Evolutionary conservation across 176 grass and related monocot genomes (phyloP), one percentile per base, ranked within the genome.

Genomic region (Melocanna baccifera): DNA sequence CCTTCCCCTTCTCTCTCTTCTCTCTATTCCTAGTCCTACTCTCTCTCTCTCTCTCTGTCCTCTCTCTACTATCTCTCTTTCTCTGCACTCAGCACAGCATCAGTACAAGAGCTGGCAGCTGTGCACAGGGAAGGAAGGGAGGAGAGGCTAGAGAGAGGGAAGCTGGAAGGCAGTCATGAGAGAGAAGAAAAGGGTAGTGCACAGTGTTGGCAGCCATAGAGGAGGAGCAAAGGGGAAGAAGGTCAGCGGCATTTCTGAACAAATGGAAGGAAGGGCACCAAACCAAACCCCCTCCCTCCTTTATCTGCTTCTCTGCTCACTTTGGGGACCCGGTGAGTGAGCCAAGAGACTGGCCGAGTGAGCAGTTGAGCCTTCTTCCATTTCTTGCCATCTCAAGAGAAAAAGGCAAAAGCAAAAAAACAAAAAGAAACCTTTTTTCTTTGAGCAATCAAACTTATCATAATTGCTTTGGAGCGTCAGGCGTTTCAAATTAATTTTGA

Each of bases 261-360:
- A 69, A 77, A 78, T 78, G 74, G 81, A 51, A 72, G 25, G 61
- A 67, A 69, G 50, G n/a, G 32, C 87, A 50, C 65, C 79, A 83
- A 73, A 79, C 79, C 79, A 72, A 87, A 67, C 73, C 57, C 58
- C 52, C 80, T 53, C 52, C 48, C 40, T 53, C 18, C 50, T 56
- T 82, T 82, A 56, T 75, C 50, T 72, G 29, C 63, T 73, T 9
- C 72, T 40, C 6, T 32, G 14, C 79, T 86, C 65, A 10, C 79
- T 87, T 90, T 90, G 50, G 40, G 20, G 29, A 39, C 51, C 51
- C 13, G 25, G 10, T 13, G n/a, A 19, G 6, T 22, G 34, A 52
- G 57, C 46, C 57, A 79, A 66, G 65, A 45, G 61, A 50, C 42
- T 64, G 48, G 13, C n/a, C 10, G 56, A 52, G 19, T 55, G 30